phyloP scores from a whole-genome alignment of 2,329 filamentous ascomycete species.

The Magnaporthiopsis rhizophila region DNA sequence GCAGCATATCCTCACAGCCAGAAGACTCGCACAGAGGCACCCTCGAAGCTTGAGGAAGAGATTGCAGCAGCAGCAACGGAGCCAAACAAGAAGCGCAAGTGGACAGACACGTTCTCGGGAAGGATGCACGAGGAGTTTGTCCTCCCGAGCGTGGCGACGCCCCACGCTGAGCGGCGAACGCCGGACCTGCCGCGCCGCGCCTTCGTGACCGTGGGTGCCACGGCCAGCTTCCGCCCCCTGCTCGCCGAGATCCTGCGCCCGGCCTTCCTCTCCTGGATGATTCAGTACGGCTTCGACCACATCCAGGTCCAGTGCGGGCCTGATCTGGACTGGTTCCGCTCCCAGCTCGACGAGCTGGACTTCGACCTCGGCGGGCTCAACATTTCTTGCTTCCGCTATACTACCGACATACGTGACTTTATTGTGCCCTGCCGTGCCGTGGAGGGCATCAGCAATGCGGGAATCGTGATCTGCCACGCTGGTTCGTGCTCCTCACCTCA shows the following conservation, averaged over 20 bases:
- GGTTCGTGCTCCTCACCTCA: constrained; percentile 39
- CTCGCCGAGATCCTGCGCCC: constrained; percentile 56
- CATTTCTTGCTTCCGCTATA: constrained; percentile 52
- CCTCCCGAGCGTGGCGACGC: background rate
- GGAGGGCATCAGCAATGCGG: constrained; percentile 43
- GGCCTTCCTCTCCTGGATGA: constrained; percentile 55
- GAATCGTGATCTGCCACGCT: constrained; percentile 81
- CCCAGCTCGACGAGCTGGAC: constrained; percentile 46
- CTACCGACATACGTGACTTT: constrained; percentile 49
- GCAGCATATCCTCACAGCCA: background rate
- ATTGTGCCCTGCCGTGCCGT: constrained; percentile 47
- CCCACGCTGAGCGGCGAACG: background rate
- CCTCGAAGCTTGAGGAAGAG: no score
- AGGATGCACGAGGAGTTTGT: background rate
- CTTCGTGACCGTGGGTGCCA: constrained; percentile 89
- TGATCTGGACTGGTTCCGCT: constrained; percentile 48
- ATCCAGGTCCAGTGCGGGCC: constrained; percentile 76
- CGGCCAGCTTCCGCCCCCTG: constrained; percentile 70
- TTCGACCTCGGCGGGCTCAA: constrained; percentile 43
- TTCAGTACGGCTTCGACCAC: constrained; percentile 54
- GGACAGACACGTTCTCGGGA: background rate
- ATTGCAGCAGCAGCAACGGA: background rate
- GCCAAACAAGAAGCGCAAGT: background rate
- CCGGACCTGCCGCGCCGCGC: constrained; percentile 22
- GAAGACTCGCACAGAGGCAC: background rate